Evolutionary conservation across 2,329 filamentous ascomycete genomes (phyloP), one percentile per base, ranked within the genome.

Genomic region (Paecilomyces dactylethromorphus): DNA sequence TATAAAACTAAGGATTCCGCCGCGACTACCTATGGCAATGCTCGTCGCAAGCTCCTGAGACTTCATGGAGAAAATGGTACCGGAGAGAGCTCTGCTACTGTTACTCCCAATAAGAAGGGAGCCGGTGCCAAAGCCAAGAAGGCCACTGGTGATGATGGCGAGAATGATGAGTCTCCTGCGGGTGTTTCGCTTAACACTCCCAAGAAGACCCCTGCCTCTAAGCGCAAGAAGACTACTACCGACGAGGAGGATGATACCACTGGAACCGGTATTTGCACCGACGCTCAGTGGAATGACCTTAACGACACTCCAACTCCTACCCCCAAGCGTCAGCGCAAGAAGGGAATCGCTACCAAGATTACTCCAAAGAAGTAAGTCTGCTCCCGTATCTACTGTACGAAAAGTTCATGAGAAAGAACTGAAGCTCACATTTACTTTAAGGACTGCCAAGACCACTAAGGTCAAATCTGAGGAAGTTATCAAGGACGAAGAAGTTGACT

Each of bases 1-100:
- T 73, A 75, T 60, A 76, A 74, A 59, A 77, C 73, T 56, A 62
- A 60, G 1, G 58, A 58, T 7, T 71, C 73, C 1, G 77, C 76
- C 3, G 65, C 62, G 13, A 68, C 71, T n/a, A 60, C 69, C 15
- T 79, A 73, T 61, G 62, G 65, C 35, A 67, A 66, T 11, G 68
- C 74, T 11, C 76, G 70, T 58, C 73, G 72, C 59, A 78, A 76
- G 63, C 58, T 79, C 51, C 15, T 65, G 4, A 62, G 63, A 0
- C 31, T 56, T 6, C 59, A 58, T 52, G 52, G 13, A 4, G 33
- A 52, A 13, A 53, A 51, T n/a, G 53, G 29, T 26, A 53, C 57
- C 26, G 11, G 49, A 24, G 56, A 53, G 18, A 53, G 59, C 13
- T 31, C 56, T 22, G 29, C 54, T 10, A 51, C 58, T 13, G 24